These are phyloP conservation scores for Achaetomium macrosporum DNA, from an alignment of 2,329 filamentous ascomycete genomes.

Conservation along the genomic window DNA sequence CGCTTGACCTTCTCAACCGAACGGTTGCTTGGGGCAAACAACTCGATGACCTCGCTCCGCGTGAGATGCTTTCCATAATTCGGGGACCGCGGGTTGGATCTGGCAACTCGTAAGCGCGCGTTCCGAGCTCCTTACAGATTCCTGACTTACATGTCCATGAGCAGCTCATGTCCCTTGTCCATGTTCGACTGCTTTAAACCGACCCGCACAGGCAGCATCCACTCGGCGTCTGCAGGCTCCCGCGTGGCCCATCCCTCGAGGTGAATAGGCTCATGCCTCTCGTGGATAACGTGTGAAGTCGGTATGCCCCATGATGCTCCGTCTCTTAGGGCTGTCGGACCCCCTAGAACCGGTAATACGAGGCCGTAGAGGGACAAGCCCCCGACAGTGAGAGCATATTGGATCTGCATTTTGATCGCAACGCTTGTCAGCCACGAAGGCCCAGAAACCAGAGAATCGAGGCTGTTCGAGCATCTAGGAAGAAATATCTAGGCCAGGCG, in stretches of 20 bases:
- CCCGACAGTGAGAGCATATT: not conserved
- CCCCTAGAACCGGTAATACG: not conserved
- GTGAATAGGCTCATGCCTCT: conserved; percentile 9
- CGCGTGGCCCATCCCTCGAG: conserved; percentile 19
- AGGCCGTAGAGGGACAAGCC: not conserved
- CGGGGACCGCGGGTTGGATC: conserved; percentile 31
- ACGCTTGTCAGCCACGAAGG: not conserved
- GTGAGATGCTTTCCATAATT: conserved; percentile 37
- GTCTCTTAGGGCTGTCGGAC: not conserved
- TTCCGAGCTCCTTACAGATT: not conserved
- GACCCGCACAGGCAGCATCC: conserved; percentile 30
- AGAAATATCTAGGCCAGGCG: not conserved
- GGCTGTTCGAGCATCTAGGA: not conserved
- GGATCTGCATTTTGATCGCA: not conserved
- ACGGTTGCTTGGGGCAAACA: conserved; percentile 33
- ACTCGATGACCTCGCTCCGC: conserved; percentile 32
- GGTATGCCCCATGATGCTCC: not conserved
- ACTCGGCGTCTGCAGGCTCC: conserved; percentile 4
- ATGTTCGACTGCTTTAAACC: conserved; percentile 31
- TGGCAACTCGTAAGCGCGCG: conserved; percentile 9
- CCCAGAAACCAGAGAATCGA: not conserved
- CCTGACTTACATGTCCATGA: conserved; percentile 30
- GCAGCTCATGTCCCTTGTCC: conserved; percentile 27
- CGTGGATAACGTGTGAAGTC: conserved; percentile 13
- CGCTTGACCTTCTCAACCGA: conserved; percentile 32